Conservation (phyloP, 2,329 filamentous ascomycete species). For the Talaromyces sp. region DNA sequence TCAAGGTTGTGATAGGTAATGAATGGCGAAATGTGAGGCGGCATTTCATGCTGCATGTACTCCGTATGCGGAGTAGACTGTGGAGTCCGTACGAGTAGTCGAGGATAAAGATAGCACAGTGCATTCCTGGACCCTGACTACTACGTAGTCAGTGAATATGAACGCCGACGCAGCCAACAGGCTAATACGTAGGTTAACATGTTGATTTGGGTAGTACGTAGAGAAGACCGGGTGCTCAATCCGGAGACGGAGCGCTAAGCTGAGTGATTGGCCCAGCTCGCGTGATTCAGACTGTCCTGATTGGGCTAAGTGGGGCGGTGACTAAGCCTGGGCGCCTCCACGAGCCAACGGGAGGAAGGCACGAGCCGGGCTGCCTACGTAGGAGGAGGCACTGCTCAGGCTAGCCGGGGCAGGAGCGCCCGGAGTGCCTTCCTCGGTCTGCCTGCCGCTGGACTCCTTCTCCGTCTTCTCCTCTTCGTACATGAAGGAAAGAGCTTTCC, state of each 20-base stretch:
- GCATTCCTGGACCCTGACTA: too few species aligned
- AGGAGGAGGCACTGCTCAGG: background rate
- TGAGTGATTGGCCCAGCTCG: background rate
- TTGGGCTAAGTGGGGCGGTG: background rate
- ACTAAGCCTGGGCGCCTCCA: background rate
- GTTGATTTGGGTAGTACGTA: too few species aligned
- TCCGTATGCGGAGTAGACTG: too few species aligned
- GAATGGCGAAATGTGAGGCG: background rate
- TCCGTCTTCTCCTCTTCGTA: background rate
- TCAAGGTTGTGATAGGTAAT: background rate
- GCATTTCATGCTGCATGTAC: too few species aligned
- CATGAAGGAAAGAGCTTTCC: background rate
- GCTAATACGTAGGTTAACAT: too few species aligned
- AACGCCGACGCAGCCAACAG: too few species aligned
- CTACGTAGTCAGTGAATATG: too few species aligned
- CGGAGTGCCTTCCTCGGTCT: background rate
- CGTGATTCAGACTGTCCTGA: background rate
- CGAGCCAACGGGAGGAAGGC: background rate
- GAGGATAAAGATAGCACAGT: background rate
- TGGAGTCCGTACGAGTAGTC: too few species aligned
- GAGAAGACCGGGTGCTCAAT: too few species aligned
- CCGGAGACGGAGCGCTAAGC: background rate
- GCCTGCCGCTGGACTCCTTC: background rate
- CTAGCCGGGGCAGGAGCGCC: background rate
- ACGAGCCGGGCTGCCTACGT: background rate